Percentiles rank a stretch among this genome's conserved stretches.
Conservation (phyloP, 768 basidiomycete species). For the Dentipellis sp. region DNA sequence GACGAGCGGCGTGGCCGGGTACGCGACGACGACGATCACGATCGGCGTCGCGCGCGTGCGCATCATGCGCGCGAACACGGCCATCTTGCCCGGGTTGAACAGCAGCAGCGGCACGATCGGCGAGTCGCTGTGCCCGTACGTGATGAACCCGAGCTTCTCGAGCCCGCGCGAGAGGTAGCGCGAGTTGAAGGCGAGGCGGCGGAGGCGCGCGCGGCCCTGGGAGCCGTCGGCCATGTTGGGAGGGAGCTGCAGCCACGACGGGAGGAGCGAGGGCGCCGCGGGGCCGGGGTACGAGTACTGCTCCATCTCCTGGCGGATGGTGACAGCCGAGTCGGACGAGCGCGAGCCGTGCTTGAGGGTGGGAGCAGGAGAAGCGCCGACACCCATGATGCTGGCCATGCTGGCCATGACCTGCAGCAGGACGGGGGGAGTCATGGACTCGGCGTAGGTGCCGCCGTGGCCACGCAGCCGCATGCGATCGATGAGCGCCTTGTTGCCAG, state of each 20-base stretch:
- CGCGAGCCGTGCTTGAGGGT: constrained; percentile 21
- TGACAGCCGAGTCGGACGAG: constrained; percentile 25
- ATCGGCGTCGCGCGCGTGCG: constrained; percentile 65
- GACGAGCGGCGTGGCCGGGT: constrained; percentile 85
- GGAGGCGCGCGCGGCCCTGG: constrained; percentile 76
- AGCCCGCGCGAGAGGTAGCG: constrained; percentile 85
- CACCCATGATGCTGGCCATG: constrained; percentile 96
- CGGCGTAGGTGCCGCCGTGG: constrained; percentile 79
- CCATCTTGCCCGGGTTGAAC: constrained; percentile 93
- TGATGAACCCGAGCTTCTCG: constrained; percentile 91
- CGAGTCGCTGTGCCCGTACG: constrained; percentile 83
- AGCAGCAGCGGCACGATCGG: constrained; percentile 91
- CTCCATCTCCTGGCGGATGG: constrained; percentile 17
- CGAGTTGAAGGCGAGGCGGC: constrained; percentile 90
- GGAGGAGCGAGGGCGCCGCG: constrained; percentile 54
- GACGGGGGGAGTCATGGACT: constrained; percentile 86
- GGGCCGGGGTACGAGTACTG: constrained; percentile 69
- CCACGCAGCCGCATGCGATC: constrained; percentile 74
- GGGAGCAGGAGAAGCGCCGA: constrained; percentile 30
- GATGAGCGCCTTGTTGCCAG: constrained; percentile 74
- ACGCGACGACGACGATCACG: constrained; percentile 83
- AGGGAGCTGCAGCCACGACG: constrained; percentile 73
- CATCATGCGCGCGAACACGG: constrained; percentile 87
- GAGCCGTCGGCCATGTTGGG: constrained; percentile 65
- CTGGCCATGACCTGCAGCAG: constrained; percentile 85